phyloP scores from a whole-genome alignment of 1,139 yeast genomes.

The Nakaseomyces kungkrabaensis region DNA sequence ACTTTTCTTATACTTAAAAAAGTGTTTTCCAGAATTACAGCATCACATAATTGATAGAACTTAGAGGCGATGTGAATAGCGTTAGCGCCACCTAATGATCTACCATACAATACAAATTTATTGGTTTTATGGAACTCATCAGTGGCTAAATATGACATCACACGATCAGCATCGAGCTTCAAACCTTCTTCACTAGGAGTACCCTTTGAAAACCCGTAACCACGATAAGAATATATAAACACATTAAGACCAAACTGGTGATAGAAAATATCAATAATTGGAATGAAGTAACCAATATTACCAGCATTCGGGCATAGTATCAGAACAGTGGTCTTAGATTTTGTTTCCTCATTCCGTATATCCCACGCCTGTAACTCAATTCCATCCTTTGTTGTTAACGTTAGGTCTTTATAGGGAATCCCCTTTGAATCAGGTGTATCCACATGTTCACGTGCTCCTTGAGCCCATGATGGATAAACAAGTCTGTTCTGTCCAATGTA shows the following conservation, averaged over 20 bases:
- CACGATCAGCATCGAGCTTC: constrained; percentile 72
- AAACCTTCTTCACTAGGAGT: constrained; percentile 67
- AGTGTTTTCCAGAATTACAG: constrained; percentile 75
- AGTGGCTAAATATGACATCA: constrained; percentile 46
- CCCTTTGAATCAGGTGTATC: constrained; percentile 70
- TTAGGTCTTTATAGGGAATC: constrained; percentile 57
- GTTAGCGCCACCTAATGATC: constrained; percentile 93
- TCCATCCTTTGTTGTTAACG: constrained; percentile 60
- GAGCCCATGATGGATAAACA: constrained; percentile 75
- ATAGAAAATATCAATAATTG: constrained; percentile 67
- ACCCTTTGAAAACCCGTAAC: constrained; percentile 85
- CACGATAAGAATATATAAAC: constrained; percentile 78
- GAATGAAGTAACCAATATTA: constrained; percentile 86
- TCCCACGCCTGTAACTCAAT: constrained; percentile 44
- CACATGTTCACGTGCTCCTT: constrained; percentile 65
- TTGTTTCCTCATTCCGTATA: constrained; percentile 22
- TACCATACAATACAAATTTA: constrained; percentile 61
- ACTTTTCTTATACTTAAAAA: constrained; percentile 70
- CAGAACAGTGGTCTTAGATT: constrained; percentile 55
- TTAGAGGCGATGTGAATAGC: constrained; percentile 71
- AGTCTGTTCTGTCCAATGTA: constrained; percentile 59
- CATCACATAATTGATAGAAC: constrained; percentile 42
- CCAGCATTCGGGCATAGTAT: constrained; percentile 93
- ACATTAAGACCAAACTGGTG: constrained; percentile 64
- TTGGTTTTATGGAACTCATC: constrained; percentile 47